These are phyloP conservation scores for Eimeria falciformis DNA, from an alignment of 169 alveolate species.

Conservation along the genomic window DNA sequence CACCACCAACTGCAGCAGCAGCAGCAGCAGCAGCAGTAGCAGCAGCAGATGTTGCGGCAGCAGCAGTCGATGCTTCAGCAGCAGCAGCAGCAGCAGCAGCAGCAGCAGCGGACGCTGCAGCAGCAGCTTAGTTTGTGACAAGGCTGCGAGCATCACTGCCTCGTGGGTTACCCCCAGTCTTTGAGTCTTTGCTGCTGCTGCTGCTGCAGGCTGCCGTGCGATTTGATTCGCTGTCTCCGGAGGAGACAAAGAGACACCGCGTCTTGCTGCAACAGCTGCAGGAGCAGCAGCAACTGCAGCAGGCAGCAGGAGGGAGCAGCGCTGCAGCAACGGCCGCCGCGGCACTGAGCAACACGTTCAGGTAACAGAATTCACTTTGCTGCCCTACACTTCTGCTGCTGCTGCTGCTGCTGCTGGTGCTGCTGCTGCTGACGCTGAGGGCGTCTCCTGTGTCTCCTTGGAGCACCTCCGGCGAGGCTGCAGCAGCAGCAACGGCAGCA, in stretches of 20 bases:
- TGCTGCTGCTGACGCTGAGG: not conserved
- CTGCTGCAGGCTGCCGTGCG: not conserved
- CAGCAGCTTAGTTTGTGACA: not conserved
- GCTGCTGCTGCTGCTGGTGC: not conserved
- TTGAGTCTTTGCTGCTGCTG: not conserved
- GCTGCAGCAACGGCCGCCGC: constrained; percentile 28
- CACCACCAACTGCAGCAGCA: not conserved
- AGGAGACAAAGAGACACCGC: not conserved
- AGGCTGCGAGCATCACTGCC: not conserved
- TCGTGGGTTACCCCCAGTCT: not conserved
- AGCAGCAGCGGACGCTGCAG: not conserved
- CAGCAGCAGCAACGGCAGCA: no score
- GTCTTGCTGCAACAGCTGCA: not conserved
- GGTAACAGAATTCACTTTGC: not conserved
- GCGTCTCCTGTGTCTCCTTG: not conserved
- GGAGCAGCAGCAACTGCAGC: not conserved
- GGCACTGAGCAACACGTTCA: constrained; percentile 5
- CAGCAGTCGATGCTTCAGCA: no score
- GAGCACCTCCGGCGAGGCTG: no score
- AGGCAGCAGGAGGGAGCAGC: not conserved
- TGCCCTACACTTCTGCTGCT: not conserved
- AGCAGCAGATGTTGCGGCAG: no score
- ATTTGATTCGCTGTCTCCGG: not conserved
- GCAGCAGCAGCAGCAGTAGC: not conserved
- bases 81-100: not conserved